Base-by-base conservation (phyloP, 1,139 yeast species). In the Geotrichum histeridarum region DNA sequence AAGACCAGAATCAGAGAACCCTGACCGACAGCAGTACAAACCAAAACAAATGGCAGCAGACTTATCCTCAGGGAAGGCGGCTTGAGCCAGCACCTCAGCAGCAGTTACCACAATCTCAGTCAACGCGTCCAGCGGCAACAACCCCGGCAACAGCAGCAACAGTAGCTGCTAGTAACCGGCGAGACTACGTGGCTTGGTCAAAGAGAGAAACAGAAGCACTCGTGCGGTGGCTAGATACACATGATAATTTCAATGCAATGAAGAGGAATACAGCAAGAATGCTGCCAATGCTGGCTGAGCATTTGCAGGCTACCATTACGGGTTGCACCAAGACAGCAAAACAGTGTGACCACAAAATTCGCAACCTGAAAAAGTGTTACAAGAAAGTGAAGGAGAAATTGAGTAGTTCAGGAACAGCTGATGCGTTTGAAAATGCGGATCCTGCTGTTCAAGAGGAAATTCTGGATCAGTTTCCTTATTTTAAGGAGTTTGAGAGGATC, bases 141-240 rank as follows among this genome's bases (percentile, higher is more conserved):
- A 8, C 32, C 1, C 2, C 46, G 7, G 18, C 36, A 39, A 14
- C 36, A 18, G 30, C 42, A 9, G 42, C 43, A 14, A 12, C 49
- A 22, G 27, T 5, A 9, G 42, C 43, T 9, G 17, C 49, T 12
- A 39, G 43, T 30, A 51, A 45, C 30, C 53, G 57, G 7, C 53
- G 57, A 9, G 57, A 54, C 42, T 54, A 54, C 30, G 57, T 54
- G 2, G 55, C 57, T 8, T 54, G 57, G 57, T 54, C 57, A 5
- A 48, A 49, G 27, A 48, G 57, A 9, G 57, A 54, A 32, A 54
- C 57, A 11, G 55, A 51, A 32, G 57, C 57, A 3, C 48, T 54
- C 8, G 57, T 54, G 7, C 51, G 50, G 8, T 54, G 57, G 57
- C 53, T 54, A 8, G 49, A 37, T 31, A 38, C 42, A 9, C 48